phyloP scores from a whole-genome alignment of 1,139 yeast genomes.

The Debaryomycetaceae sp. region DNA sequence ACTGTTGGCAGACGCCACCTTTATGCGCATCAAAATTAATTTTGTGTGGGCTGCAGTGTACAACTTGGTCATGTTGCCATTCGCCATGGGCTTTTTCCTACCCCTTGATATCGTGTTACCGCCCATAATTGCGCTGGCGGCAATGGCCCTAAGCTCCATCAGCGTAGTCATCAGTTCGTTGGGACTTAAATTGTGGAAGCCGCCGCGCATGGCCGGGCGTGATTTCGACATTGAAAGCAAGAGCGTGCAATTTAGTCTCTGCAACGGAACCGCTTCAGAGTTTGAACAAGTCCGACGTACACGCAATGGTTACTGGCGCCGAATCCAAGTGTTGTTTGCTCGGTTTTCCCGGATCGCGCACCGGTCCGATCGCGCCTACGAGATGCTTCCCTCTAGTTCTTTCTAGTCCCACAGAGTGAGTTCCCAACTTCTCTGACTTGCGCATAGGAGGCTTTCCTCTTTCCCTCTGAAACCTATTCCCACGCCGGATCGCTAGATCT shows the following conservation, averaged over 20 bases:
- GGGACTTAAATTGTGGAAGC: conserved; percentile 51
- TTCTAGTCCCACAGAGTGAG: no score
- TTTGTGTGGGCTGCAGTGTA: conserved; percentile 81
- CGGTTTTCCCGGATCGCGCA: no score
- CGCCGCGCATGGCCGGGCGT: conserved; percentile 15
- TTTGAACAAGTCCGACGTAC: conserved; percentile 17
- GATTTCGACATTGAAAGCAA: conserved; percentile 14
- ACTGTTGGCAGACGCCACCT: conserved; percentile 61
- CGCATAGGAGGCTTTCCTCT: no score
- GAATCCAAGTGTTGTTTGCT: not conserved
- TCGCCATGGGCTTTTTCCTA: conserved; percentile 84
- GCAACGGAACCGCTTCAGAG: conserved; percentile 18
- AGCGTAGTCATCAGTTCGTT: conserved; percentile 82
- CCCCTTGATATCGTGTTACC: conserved; percentile 72
- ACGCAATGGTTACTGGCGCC: not conserved
- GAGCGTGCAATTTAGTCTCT: conserved; percentile 17
- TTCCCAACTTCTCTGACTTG: no score
- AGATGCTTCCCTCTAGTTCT: conserved; percentile 3
- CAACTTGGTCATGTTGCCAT: conserved; percentile 81
- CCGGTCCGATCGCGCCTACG: no score
- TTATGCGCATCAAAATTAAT: conserved; percentile 66
- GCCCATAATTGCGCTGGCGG: conserved; percentile 85
- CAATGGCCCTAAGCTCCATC: conserved; percentile 89
- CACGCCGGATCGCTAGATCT: no score
- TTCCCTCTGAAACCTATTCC: no score